Evolutionary conservation across 331 rosid species (phyloP), one percentile per base, ranked within the genome.

Genomic region (Malus hybrid): DNA sequence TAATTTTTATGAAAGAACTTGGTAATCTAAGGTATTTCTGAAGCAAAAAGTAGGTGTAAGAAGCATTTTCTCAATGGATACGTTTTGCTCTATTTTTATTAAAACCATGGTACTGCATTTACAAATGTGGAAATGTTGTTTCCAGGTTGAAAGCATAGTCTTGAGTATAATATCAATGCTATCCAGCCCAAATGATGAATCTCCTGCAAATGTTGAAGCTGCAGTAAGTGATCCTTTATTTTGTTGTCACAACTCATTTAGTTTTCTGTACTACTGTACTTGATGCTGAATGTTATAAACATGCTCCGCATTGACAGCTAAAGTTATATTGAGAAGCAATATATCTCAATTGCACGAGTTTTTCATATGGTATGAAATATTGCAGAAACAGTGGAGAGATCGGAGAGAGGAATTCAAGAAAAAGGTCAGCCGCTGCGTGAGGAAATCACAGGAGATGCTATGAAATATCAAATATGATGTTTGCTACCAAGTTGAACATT

Each of bases 161-260:
- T 87, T 95, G 87, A 95, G 99, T 83, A 92, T 95, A 77, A 95
- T 95, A 87, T 95, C 99, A 1, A 95, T 95, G 99, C 93, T 95
- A 70, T 95, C 99, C 12, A 56, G 98, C 60, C 99, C 98, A 2
- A 95, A 95, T 71, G 99, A 95, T 4, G 99, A 95, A 86, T 95
- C 97, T 57, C 99, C 99, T 33, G 99, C 99, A 68, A 95, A 95
- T 76, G 98, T 95, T 24, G 99, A 95, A 87, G 99, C 99, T 65
- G 99, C 98, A 0, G 99, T 95, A 87, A 95, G 99, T 70, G 60
- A 77, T 64, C 61, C 50, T 61, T 28, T 62, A 36, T 14, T 60
- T 3, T 59, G 9, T 61, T 28, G 24, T 46, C 22, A 24, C 24
- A 24, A 24, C 24, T 24, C 24, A 24, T 24, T 24, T 24, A 24